Base-by-base conservation (phyloP, 2,329 filamentous ascomycete genomes). In the Arthrobotrys sinensis region DNA sequence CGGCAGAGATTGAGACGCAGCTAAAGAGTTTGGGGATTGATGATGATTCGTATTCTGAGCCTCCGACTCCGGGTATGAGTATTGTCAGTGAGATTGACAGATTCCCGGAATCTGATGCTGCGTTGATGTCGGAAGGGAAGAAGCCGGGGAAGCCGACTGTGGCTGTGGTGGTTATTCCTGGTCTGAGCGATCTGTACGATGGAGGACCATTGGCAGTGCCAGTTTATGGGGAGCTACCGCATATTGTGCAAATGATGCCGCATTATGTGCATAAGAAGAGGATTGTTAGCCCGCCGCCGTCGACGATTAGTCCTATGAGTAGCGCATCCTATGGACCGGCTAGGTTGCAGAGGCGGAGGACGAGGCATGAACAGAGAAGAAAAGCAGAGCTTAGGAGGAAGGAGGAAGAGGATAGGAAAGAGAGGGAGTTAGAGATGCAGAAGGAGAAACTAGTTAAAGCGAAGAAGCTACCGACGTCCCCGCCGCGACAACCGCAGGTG, bases 231-330 rank as follows among this genome's bases (percentile, higher is more conserved):
- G 75, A 78, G 62, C 38, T 78, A 14, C 75, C 75, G 14, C 75
- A 78, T 57, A 78, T 78, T 24, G 67, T 71, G 21, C 67, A 71
- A 19, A 78, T 78, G 75, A 78, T 78, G 75, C 75, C 75, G 43
- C 75, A 78, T 57, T 78, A 78, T 43, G 67, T 78, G 4, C 38
- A 43, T 16, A 78, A 78, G 63, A 78, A 71, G 62, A 57, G 75
- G 45, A 72, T 78, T n/a, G 40, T 69, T 19, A 72, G 67, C 19
- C 75, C 75, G 19, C 75, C 75, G n/a, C 75, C 75, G 32, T 78
- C 75, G 19, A 78, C 75, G 4, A 78, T 78, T 46, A 78, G 75
- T 68, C 75, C 75, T 38, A 72, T 78, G 67, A 78, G 75, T 78
- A 78, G 75, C 57, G 75, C 75, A 21, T 78, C 75, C 1, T 78